Evolutionary conservation across 2,329 filamentous ascomycete genomes (phyloP).

Genomic region (Colletotrichum plurivorum): DNA sequence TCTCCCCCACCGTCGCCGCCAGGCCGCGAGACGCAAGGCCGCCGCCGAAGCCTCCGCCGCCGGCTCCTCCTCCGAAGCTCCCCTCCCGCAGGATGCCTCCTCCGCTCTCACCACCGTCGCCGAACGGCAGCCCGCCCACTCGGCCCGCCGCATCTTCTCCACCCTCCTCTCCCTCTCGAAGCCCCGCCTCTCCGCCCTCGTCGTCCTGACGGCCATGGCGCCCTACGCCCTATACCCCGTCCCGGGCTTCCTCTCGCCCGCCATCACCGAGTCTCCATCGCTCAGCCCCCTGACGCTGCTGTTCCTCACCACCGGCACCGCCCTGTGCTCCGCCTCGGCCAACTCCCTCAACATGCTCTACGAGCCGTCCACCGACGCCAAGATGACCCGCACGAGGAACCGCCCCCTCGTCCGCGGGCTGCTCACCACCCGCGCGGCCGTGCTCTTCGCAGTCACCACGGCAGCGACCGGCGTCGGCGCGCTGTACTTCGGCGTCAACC

Average conservation of each 20-base stretch:
- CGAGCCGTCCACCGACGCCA: constrained; percentile 89
- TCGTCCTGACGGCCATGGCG: constrained; percentile 91
- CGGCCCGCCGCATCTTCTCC: constrained; percentile 77
- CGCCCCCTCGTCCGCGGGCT: constrained; percentile 88
- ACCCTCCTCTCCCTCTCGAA: constrained; percentile 95
- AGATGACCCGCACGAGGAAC: constrained; percentile 94
- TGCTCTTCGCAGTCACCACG: constrained; percentile 83
- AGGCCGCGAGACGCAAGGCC: constrained; percentile 38
- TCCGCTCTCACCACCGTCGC: constrained; percentile 68
- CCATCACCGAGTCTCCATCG: constrained; percentile 78
- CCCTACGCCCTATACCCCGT: constrained; percentile 95
- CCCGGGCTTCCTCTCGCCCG: constrained; percentile 83
- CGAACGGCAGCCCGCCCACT: constrained; percentile 63
- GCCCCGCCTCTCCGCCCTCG: constrained; percentile 90
- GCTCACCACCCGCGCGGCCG: constrained; percentile 78
- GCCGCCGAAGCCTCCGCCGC: constrained; percentile 25
- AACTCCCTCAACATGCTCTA: constrained; percentile 99
- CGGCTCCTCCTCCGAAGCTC: constrained; percentile 41
- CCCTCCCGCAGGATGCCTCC: constrained; percentile 66
- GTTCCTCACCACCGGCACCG: constrained; percentile 91
- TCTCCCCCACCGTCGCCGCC: constrained; percentile 40
- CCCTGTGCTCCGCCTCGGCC: constrained; percentile 89
- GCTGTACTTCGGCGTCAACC: constrained; percentile 92
- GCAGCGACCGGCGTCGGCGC: constrained; percentile 78
- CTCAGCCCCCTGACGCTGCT: constrained; percentile 91